These are phyloP conservation scores for Yamadazyma siamensis DNA, from an alignment of 1,139 yeast species.

Conservation along the genomic window DNA sequence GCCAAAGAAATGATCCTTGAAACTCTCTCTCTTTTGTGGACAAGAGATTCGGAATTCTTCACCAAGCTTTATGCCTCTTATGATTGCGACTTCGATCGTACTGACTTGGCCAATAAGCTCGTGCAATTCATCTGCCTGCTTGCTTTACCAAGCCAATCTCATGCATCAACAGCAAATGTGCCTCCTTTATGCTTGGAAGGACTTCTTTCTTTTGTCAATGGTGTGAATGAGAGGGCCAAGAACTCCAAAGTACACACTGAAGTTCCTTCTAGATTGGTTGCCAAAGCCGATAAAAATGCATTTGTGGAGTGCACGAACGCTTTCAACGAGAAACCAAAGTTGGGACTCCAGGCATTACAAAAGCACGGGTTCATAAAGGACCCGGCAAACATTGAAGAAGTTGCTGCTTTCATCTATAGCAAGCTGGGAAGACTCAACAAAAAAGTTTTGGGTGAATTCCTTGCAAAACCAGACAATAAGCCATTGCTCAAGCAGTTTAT, in stretches of 20 bases:
- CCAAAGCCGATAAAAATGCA: slow-evolving; percentile 62
- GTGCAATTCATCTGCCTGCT: slow-evolving; percentile 71
- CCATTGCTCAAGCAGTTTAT: slow-evolving; percentile 65
- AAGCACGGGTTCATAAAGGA: slow-evolving; percentile 67
- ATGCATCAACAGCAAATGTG: slow-evolving; percentile 74
- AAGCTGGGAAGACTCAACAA: slow-evolving; percentile 84
- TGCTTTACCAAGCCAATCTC: slow-evolving; percentile 78
- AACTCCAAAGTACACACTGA: slow-evolving; percentile 16
- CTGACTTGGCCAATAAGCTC: slow-evolving; percentile 71
- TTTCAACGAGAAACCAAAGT: slow-evolving; percentile 75
- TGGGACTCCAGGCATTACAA: slow-evolving; percentile 63
- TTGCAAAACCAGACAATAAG: slow-evolving; percentile 72
- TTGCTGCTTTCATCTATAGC: slow-evolving; percentile 73
- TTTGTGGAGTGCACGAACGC: slow-evolving; percentile 71
- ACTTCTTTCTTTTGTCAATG: slow-evolving; percentile 63
- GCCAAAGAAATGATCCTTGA: slow-evolving; percentile 81
- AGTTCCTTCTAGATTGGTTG: slow-evolving; percentile 31
- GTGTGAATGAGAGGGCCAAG: slow-evolving; percentile 59
- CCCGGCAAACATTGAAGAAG: slow-evolving; percentile 51
- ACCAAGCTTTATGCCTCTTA: slow-evolving; percentile 74
- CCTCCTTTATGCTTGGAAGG: slow-evolving; percentile 96
- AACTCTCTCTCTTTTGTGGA: slow-evolving; percentile 78
- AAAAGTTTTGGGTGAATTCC: slow-evolving; percentile 77
- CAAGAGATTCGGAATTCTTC: slow-evolving; percentile 76
- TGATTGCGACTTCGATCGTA: slow-evolving; percentile 88